Conservation (phyloP, 2,329 filamentous ascomycete species). For the Trichoderma oligosporum region DNA sequence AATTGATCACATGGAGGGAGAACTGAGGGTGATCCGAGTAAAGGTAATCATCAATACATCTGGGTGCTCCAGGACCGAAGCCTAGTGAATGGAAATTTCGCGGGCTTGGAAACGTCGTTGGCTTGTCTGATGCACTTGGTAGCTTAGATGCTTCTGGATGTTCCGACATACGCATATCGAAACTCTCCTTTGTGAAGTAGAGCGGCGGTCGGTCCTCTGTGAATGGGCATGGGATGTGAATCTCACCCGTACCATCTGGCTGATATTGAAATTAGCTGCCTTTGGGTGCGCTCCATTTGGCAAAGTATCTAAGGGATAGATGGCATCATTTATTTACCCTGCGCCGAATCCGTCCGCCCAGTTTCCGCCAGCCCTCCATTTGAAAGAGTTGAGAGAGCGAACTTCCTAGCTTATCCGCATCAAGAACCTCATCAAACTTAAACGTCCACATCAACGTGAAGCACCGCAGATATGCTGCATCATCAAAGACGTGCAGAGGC, state of each 20-base stretch:
- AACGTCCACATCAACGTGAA: slow-evolving; percentile 12
- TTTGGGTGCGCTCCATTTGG: not conserved
- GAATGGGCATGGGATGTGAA: slow-evolving; percentile 4
- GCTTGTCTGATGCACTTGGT: not conserved
- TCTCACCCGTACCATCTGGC: not conserved
- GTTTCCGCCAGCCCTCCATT: slow-evolving; percentile 11
- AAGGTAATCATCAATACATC: not conserved
- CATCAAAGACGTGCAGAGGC: slow-evolving; percentile 10
- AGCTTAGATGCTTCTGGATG: slow-evolving; percentile 3
- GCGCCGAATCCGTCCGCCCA: not conserved
- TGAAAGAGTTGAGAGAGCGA: slow-evolving; percentile 8
- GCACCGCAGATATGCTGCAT: not conserved
- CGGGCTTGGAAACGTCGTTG: not conserved
- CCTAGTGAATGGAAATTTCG: not conserved
- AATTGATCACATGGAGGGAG: not conserved
- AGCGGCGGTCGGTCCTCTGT: slow-evolving; percentile 1
- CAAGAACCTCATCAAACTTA: slow-evolving; percentile 3
- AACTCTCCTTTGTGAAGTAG: slow-evolving; percentile 7
- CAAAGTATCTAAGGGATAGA: too few species aligned
- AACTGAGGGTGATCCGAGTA: not conserved
- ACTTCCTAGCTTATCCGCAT: slow-evolving; percentile 1
- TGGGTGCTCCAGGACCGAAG: not conserved
- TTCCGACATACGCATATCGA: slow-evolving; percentile 4
- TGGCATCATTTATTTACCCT: not conserved
- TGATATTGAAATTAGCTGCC: not conserved